These are phyloP conservation scores for Spirogloea muscicola DNA, from an alignment of 139 green algal species.

Conservation along the genomic window DNA sequence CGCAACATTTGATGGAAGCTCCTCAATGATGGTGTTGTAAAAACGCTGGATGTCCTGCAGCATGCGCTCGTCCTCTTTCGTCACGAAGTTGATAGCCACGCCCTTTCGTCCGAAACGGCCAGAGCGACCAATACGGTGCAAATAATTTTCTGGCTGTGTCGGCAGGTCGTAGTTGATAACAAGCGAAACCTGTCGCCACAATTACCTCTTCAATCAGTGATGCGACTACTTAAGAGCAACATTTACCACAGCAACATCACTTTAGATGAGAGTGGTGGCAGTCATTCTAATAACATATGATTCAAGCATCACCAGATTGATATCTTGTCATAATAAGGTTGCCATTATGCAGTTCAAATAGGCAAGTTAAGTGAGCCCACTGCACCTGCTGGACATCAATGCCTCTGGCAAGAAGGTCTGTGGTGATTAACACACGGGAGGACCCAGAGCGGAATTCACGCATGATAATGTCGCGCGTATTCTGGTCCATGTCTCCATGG, in stretches of 20 bases:
- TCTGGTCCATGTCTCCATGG: conserved; percentile 99
- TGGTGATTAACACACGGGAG: conserved; percentile 99
- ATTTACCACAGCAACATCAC: too few species aligned
- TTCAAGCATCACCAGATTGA: too few species aligned
- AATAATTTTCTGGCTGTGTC: conserved; percentile 99
- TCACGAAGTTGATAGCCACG: conserved; percentile 99
- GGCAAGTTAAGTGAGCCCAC: too few species aligned
- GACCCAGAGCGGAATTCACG: conserved; percentile 98
- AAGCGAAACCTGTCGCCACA: conserved; percentile 97
- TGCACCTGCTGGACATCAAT: conserved; percentile 94
- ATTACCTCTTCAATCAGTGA: too few species aligned
- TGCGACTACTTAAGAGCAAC: too few species aligned
- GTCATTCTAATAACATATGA: too few species aligned
- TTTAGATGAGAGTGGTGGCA: too few species aligned
- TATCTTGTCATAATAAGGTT: too few species aligned
- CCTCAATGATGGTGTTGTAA: conserved; percentile 99
- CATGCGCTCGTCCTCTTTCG: conserved; percentile 88
- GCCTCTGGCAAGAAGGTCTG: conserved; percentile 96
- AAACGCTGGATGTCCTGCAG: conserved; percentile 97
- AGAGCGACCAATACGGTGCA: conserved; percentile 93
- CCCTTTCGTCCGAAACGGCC: conserved; percentile 95
- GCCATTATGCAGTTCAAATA: too few species aligned
- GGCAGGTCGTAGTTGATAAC: conserved; percentile 99
- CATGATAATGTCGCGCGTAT: conserved; percentile 99
- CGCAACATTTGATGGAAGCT: conserved; percentile 95